Conservation (phyloP, 768 basidiomycete genomes). For the Trametes sanguinea region DNA sequence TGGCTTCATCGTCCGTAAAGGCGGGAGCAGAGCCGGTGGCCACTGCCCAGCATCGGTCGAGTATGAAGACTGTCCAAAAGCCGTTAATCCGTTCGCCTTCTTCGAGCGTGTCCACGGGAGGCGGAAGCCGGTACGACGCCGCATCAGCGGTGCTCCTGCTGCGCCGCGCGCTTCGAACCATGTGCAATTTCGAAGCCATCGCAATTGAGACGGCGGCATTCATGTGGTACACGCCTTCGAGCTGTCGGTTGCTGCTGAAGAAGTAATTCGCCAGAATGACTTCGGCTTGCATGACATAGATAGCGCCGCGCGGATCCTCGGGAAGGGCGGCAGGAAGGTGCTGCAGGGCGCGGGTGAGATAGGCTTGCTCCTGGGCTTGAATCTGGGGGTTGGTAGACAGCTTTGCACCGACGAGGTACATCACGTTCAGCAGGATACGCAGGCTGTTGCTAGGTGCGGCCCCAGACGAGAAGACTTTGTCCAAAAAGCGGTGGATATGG, state of each 20-base stretch:
- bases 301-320: conserved; percentile 39
- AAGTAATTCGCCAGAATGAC: conserved; percentile 69
- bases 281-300: conserved; percentile 38
- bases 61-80: conserved; percentile 62
- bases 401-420: conserved; percentile 36
- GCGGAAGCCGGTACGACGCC: conserved; percentile 32
- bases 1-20: conserved; percentile 57
- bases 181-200: conserved; percentile 31
- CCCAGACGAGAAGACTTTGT: conserved; percentile 18
- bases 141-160: conserved; percentile 25
- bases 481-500: conserved; percentile 46
- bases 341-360: conserved; percentile 52
- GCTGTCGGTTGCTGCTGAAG: conserved; percentile 55
- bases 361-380: conserved; percentile 37
- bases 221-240: conserved; percentile 58
- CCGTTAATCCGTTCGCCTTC: conserved; percentile 68
- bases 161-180: conserved; percentile 31
- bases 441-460: conserved; percentile 36
- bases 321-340: conserved; percentile 45
- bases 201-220: conserved; percentile 45
- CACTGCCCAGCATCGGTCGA: conserved; percentile 60
- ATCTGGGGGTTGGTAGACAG: conserved; percentile 29
- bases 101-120: conserved; percentile 49
- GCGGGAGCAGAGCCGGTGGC: conserved; percentile 52
- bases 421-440: conserved; percentile 47